These are phyloP conservation scores for Cajanus cajan DNA, from an alignment of 306 rosid species.

Conservation along the genomic window DNA sequence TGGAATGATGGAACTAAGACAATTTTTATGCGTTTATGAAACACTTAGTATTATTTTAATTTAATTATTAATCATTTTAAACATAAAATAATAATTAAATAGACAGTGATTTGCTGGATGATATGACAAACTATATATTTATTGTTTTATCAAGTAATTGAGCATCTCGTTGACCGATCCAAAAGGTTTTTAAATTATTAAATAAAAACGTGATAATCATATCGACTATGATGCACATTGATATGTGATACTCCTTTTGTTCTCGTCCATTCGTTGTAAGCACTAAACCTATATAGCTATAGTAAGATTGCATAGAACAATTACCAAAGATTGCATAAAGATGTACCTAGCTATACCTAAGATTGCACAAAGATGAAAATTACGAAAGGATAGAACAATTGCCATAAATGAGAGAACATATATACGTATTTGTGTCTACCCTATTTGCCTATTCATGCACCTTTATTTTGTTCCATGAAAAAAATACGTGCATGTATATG, in stretches of 20 bases:
- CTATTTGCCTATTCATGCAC: not conserved
- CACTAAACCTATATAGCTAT: not conserved
- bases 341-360: not conserved
- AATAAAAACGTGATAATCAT: not conserved
- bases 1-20: too few species aligned
- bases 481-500: not conserved
- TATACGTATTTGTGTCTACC: not conserved
- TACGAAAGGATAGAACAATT: not conserved
- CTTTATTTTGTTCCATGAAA: not conserved
- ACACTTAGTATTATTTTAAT: too few species aligned
- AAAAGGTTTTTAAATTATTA: not conserved
- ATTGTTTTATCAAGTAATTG: not conserved
- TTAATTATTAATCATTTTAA: not conserved
- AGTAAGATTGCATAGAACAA: too few species aligned
- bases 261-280: not conserved
- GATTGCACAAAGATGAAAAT: not conserved
- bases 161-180: not conserved
- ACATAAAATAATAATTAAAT: not conserved
- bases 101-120: not conserved
- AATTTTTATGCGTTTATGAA: too few species aligned
- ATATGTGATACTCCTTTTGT: not conserved
- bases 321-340: too few species aligned
- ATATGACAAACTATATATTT: not conserved
- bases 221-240: not conserved
- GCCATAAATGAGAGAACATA: not conserved